Evolutionary conservation across 768 basidiomycete species (phyloP).

Genomic region (Trametes gibbosa): DNA sequence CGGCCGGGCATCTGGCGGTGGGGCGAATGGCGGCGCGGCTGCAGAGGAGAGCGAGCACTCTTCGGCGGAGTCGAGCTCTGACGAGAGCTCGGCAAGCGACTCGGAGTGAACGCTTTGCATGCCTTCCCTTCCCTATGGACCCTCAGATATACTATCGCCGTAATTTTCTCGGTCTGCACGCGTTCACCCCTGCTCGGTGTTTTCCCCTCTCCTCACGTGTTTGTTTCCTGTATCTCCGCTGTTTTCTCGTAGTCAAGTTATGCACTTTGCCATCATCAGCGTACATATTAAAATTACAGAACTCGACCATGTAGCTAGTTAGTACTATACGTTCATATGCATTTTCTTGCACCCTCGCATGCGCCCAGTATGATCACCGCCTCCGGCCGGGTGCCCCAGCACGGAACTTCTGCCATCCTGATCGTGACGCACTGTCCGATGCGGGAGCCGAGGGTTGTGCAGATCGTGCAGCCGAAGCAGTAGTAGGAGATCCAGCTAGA

Average conservation of each 20-base stretch:
- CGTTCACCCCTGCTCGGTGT: conserved; percentile 18
- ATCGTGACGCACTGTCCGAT: conserved; percentile 23
- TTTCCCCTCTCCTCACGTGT: not conserved
- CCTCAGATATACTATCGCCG: conserved; percentile 4
- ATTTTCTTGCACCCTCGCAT: conserved; percentile 6
- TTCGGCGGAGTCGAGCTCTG: conserved; percentile 78
- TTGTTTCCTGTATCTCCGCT: conserved; percentile 3
- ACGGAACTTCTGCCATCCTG: conserved; percentile 30
- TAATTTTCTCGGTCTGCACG: conserved; percentile 1
- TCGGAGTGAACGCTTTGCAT: conserved; percentile 56
- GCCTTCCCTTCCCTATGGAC: conserved; percentile 1
- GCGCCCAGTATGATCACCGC: conserved; percentile 1
- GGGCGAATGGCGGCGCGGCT: conserved; percentile 35
- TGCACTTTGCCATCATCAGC: conserved; percentile 21
- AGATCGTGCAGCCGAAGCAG: not conserved
- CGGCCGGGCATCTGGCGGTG: conserved; percentile 21
- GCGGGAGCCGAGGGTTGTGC: not conserved
- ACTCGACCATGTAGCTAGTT: conserved; percentile 30
- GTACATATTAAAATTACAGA: conserved; percentile 32
- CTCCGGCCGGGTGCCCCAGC: conserved; percentile 24
- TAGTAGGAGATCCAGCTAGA: not conserved
- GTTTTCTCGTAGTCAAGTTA: conserved; percentile 22
- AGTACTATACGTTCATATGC: conserved; percentile 24
- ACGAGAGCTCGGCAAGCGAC: conserved; percentile 80
- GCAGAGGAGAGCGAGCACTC: conserved; percentile 68